Base-by-base conservation (phyloP, 2,329 filamentous ascomycete genomes). In the Monosporascus sp. region DNA sequence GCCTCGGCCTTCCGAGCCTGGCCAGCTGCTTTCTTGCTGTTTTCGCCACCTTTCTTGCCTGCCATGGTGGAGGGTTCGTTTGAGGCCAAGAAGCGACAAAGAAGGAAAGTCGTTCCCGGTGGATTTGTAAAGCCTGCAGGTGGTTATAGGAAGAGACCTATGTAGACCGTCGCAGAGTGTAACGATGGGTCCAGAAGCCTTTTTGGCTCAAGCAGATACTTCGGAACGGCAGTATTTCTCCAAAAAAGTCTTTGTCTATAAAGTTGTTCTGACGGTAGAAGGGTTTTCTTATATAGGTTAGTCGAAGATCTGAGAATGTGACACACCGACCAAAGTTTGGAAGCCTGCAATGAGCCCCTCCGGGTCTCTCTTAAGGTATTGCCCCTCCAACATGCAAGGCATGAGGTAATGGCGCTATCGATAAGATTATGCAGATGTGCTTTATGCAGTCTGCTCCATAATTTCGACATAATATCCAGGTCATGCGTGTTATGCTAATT, bases 1-100 rank as follows among this genome's bases (percentile, higher is more conserved):
- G 85, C 86, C 48, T 97, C 91, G 58, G 91, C 91, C 79, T 99
- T 97, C 74, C 90, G 83, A 58, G 92, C 91, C 72, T 97, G 90
- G 59, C 93, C 94, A 8, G 87, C 83, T 3, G 76, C 90, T 77
- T 97, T 97, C 75, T 96, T 97, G 70, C 80, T 87, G 74, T 88
- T 90, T 58, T 95, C 91, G 51, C 76, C 81, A 51, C 78, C 82
- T 72, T 89, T 92, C 73, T 89, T 90, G 62, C 80, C 81, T 27
- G 78, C 86, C 88, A 92, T 92, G 59, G 60, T 75, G 31, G 48
- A 24, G n/a, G 35, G 6, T n/a, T 7, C 14, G 7, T 14, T n/a
- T 22, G n/a, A 8, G 22, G 8, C 3, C 6, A 31, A n/a, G 15
- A 18, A 11, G 25, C 17, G n/a, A 17, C 8, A 25, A 31, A 8